phyloP scores from a whole-genome alignment of 495 filamentous ascomycete species.

The Durotheca rogersii region DNA sequence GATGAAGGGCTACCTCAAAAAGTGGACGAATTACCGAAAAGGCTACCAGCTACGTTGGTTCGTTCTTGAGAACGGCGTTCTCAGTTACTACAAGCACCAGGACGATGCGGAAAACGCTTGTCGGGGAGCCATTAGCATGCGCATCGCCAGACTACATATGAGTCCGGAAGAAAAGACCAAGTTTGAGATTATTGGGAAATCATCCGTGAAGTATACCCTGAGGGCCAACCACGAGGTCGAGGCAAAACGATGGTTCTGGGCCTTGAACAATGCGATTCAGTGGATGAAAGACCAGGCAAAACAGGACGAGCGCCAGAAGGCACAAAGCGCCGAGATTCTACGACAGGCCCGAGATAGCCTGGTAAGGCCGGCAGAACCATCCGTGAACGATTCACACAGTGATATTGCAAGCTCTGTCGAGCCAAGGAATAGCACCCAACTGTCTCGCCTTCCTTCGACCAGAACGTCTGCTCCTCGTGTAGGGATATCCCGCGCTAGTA shows the following conservation, averaged over 20 bases:
- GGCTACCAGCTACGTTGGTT: constrained; percentile 98
- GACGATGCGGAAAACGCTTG: constrained; percentile 92
- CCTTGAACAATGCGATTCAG: constrained; percentile 96
- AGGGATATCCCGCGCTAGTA: constrained; percentile 38
- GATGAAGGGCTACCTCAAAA: constrained; percentile 98
- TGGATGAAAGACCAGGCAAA: constrained; percentile 96
- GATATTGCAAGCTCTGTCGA: constrained; percentile 54
- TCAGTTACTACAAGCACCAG: constrained; percentile 99
- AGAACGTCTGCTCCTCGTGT: constrained; percentile 28
- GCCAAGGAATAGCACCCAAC: constrained; percentile 47
- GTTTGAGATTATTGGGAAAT: constrained; percentile 96
- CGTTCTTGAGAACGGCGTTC: constrained; percentile 92
- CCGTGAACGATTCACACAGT: constrained; percentile 47
- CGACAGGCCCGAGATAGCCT: constrained; percentile 72
- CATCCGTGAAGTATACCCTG: constrained; percentile 96
- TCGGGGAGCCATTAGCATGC: constrained; percentile 97
- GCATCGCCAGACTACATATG: constrained; percentile 91
- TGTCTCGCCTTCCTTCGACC: constrained; percentile 43
- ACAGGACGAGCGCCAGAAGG: constrained; percentile 75
- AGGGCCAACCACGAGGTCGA: constrained; percentile 96
- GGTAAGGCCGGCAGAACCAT: constrained; percentile 37
- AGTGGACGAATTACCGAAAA: constrained; percentile 98
- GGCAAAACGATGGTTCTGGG: constrained; percentile 95
- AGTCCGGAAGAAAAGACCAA: constrained; percentile 94
- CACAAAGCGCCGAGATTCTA: constrained; percentile 71